Evolutionary conservation across 2,329 filamentous ascomycete species (phyloP).

Genomic region (Pseudocercospora pini-densiflorae): DNA sequence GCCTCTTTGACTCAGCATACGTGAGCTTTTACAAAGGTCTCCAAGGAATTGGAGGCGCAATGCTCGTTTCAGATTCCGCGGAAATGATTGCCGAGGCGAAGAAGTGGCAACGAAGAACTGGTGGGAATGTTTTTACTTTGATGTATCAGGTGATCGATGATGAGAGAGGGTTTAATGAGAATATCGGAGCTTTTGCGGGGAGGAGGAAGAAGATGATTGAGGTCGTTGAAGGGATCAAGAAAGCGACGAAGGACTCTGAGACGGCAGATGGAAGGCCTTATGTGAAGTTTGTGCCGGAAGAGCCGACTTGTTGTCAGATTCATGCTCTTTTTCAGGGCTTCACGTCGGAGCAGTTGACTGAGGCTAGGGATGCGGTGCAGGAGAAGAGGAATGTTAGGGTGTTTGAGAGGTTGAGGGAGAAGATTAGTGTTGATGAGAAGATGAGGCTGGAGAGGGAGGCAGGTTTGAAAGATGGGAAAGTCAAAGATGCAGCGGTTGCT

Average conservation of each 20-base stretch:
- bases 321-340: slow-evolving; percentile 25
- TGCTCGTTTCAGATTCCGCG: slow-evolving; percentile 25
- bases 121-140: slow-evolving; percentile 28
- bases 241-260: slow-evolving; percentile 17
- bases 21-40: slow-evolving; percentile 32
- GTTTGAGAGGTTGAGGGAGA: slow-evolving; percentile 25
- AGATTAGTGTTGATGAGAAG: slow-evolving; percentile 24
- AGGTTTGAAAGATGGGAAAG: neutral
- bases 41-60: slow-evolving; percentile 25
- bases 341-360: slow-evolving; percentile 20
- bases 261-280: slow-evolving; percentile 13
- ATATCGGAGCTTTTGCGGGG: slow-evolving; percentile 25
- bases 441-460: neutral
- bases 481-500: neutral
- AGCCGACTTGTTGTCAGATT: slow-evolving; percentile 27
- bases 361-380: slow-evolving; percentile 27
- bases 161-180: slow-evolving; percentile 31
- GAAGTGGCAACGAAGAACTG: slow-evolving; percentile 29
- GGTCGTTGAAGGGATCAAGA: slow-evolving; percentile 15
- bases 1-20: slow-evolving; percentile 29
- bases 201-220: slow-evolving; percentile 30
- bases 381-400: slow-evolving; percentile 20
- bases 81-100: slow-evolving; percentile 26
- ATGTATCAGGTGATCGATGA: slow-evolving; percentile 27
- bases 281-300: slow-evolving; percentile 22